Evolutionary conservation across 2,329 filamentous ascomycete genomes (phyloP).

Genomic region (Ilyonectria mors-panacis): DNA sequence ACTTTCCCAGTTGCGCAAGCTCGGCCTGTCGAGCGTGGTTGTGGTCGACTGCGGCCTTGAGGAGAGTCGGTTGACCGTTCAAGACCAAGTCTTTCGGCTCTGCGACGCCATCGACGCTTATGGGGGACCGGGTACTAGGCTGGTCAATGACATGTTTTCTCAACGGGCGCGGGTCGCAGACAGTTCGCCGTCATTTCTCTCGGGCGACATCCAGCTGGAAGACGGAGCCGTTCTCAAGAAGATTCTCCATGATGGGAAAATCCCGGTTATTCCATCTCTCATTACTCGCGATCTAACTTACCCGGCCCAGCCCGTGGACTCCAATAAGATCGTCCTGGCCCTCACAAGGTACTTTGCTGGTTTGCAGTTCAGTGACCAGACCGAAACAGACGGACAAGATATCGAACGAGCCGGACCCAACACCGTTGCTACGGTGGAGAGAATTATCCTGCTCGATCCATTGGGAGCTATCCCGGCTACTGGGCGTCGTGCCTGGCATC

Average conservation of each 20-base stretch:
- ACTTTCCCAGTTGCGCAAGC: conserved; percentile 83
- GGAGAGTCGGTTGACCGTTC: conserved; percentile 58
- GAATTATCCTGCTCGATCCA: conserved; percentile 90
- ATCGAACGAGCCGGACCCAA: conserved; percentile 57
- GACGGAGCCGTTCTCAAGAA: conserved; percentile 52
- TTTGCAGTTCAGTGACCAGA: conserved; percentile 61
- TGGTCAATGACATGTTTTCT: conserved; percentile 68
- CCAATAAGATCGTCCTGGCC: conserved; percentile 79
- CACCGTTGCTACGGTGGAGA: conserved; percentile 78
- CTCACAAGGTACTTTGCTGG: conserved; percentile 84
- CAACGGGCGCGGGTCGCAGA: conserved; percentile 7
- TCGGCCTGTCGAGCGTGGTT: conserved; percentile 87
- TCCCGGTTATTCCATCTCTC: conserved; percentile 58
- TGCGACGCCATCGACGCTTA: conserved; percentile 81
- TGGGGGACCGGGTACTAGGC: conserved; percentile 76
- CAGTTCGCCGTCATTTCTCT: conserved; percentile 38
- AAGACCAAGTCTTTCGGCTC: conserved; percentile 79
- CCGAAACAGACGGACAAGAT: conserved; percentile 12
- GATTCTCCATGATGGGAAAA: conserved; percentile 52
- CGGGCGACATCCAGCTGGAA: conserved; percentile 49
- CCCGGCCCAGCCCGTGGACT: conserved; percentile 57
- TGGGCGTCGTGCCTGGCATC: conserved; percentile 55
- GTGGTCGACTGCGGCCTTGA: conserved; percentile 80
- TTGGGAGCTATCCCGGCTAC: conserved; percentile 85
- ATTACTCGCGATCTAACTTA: conserved; percentile 60